phyloP scores from a whole-genome alignment of 2,329 filamentous ascomycete species.

The Trichothecium sympodiale region DNA sequence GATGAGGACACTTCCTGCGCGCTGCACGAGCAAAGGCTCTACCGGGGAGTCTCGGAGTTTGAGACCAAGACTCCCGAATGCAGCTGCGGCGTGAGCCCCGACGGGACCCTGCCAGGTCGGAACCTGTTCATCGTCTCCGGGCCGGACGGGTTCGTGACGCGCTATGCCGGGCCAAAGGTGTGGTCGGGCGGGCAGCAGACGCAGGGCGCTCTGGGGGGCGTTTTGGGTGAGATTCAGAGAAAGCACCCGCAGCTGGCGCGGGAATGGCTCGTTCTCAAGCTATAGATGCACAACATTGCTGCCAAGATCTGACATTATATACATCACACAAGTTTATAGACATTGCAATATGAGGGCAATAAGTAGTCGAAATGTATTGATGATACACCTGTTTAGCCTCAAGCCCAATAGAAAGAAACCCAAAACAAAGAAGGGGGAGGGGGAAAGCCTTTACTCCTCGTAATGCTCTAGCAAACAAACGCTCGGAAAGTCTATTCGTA shows the following conservation, averaged over 20 bases:
- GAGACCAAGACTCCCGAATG: slow-evolving; percentile 13
- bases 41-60: slow-evolving; percentile 19
- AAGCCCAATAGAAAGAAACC: too few species aligned
- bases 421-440: too few species aligned
- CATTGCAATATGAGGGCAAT: too few species aligned
- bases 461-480: too few species aligned
- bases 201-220: slow-evolving; percentile 63
- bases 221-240: slow-evolving; percentile 49
- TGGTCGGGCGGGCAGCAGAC: slow-evolving; percentile 63
- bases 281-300: slow-evolving; percentile 18
- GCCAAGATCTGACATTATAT: too few species aligned
- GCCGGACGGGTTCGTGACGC: slow-evolving; percentile 76
- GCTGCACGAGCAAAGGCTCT: slow-evolving; percentile 19
- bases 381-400: too few species aligned
- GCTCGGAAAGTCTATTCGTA: too few species aligned
- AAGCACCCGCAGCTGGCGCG: slow-evolving; percentile 21
- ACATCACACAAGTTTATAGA: too few species aligned
- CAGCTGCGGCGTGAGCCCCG: slow-evolving; percentile 12
- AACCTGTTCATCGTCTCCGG: slow-evolving; percentile 78
- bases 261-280: slow-evolving; percentile 43
- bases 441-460: too few species aligned
- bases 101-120: slow-evolving; percentile 26
- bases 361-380: too few species aligned
- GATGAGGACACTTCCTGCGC: slow-evolving; percentile 11
- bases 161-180: slow-evolving; percentile 68